These are phyloP conservation scores for Choiromyces venosus DNA, from an alignment of 495 filamentous ascomycete species.

Conservation along the genomic window DNA sequence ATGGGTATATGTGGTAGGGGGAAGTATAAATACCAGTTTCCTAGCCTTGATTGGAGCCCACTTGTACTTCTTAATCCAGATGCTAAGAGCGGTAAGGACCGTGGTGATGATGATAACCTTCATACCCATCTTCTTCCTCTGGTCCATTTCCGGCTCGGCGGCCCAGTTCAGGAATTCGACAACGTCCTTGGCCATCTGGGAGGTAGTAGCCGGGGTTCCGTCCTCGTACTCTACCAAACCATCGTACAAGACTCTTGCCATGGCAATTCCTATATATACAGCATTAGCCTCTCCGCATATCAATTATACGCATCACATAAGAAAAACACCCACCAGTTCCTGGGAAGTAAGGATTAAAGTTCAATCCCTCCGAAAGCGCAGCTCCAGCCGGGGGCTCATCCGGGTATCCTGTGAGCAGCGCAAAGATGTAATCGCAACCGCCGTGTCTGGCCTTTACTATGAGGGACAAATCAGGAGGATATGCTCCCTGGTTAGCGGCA, in stretches of 20 bases:
- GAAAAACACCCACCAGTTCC: slow-evolving; percentile 62
- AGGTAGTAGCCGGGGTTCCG: slow-evolving; percentile 83
- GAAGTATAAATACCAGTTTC: slow-evolving; percentile 53
- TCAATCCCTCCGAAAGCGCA: slow-evolving; percentile 72
- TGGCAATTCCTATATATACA: slow-evolving; percentile 67
- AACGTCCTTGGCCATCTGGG: slow-evolving; percentile 99
- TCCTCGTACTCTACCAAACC: slow-evolving; percentile 99
- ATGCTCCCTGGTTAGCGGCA: slow-evolving; percentile 95
- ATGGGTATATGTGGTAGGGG: neutral
- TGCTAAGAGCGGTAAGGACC: slow-evolving; percentile 73
- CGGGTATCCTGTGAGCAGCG: slow-evolving; percentile 93
- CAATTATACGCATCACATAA: neutral
- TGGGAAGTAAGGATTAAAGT: slow-evolving; percentile 99
- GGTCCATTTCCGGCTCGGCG: slow-evolving; percentile 97
- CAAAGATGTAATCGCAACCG: slow-evolving; percentile 98
- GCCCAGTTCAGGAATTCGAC: slow-evolving; percentile 98
- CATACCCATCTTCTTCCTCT: slow-evolving; percentile 98
- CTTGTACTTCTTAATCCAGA: slow-evolving; percentile 99
- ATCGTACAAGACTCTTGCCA: slow-evolving; percentile 97
- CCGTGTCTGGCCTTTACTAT: slow-evolving; percentile 97
- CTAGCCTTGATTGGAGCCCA: slow-evolving; percentile 92
- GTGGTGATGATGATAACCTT: slow-evolving; percentile 77
- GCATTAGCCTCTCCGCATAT: slow-evolving; percentile 4
- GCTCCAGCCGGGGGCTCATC: slow-evolving; percentile 91
- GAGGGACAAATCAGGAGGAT: slow-evolving; percentile 94